These are phyloP conservation scores for Boletus albobrunnescens DNA, from an alignment of 1,284 basidiomycete genomes.

Conservation along the genomic window DNA sequence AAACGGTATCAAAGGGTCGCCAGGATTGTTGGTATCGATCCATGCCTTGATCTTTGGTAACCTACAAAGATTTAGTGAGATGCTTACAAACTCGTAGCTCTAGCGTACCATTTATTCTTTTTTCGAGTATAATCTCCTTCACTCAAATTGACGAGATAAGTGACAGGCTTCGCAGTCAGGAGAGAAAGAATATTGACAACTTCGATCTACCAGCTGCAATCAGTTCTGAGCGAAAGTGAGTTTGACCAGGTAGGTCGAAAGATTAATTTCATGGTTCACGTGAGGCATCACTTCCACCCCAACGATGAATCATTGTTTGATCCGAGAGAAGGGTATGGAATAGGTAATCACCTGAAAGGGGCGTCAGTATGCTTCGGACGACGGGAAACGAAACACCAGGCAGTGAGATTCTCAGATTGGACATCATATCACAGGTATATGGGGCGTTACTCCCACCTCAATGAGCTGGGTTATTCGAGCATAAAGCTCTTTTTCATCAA, in stretches of 20 bases:
- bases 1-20: conserved; percentile 95
- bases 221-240: conserved; percentile 13
- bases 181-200: conserved; percentile 91
- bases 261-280: too few species aligned
- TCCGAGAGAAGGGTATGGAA: conserved; percentile 34
- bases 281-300: conserved; percentile 60
- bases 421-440: conserved; percentile 59
- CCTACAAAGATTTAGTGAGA: conserved; percentile 40
- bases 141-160: conserved; percentile 96
- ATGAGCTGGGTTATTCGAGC: conserved; percentile 79
- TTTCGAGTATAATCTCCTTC: conserved; percentile 95
- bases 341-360: conserved; percentile 19
- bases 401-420: conserved; percentile 39
- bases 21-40: conserved; percentile 97
- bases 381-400: not conserved
- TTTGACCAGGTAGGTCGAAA: conserved; percentile 24
- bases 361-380: conserved; percentile 8
- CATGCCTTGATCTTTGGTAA: conserved; percentile 96
- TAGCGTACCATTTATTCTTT: conserved; percentile 95
- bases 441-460: conserved; percentile 75
- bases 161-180: conserved; percentile 96
- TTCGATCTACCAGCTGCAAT: conserved; percentile 67
- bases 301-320: conserved; percentile 63
- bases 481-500: conserved; percentile 75
- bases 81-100: not conserved